These are phyloP conservation scores for Thuidium tamariscinum DNA, from an alignment of 225 moss, liverwort and hornwort genomes.

Conservation along the genomic window DNA sequence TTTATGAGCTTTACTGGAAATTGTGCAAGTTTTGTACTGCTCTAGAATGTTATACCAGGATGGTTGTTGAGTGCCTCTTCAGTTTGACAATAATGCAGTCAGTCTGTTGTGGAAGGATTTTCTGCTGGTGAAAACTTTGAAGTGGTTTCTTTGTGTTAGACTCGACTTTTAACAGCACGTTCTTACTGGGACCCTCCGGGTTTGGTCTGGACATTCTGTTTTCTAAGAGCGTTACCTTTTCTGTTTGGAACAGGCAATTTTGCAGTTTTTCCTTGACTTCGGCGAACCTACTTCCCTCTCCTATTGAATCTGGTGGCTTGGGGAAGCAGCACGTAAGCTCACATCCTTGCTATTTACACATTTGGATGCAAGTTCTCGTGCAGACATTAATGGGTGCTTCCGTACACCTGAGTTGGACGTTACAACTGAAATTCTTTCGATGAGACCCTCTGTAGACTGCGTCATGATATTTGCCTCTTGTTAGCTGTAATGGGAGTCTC, in stretches of 20 bases:
- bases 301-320: conserved; percentile 86
- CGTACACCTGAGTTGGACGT: conserved; percentile 3
- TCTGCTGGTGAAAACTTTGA: background rate
- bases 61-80: background rate
- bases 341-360: background rate
- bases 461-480: conserved; percentile 15
- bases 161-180: background rate
- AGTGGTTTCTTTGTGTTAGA: background rate
- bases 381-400: background rate
- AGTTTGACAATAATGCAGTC: background rate
- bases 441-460: background rate
- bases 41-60: background rate
- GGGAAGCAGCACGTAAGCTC: conserved; percentile 66
- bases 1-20: background rate
- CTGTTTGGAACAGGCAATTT: conserved; percentile 43
- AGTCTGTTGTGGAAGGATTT: background rate
- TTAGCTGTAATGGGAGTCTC: conserved; percentile 67
- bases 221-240: background rate
- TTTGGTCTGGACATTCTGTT: background rate
- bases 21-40: background rate
- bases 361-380: background rate
- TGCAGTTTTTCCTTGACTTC: conserved; percentile 81
- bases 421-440: background rate
- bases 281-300: conserved; percentile 73
- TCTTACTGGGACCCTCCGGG: background rate